Base-by-base conservation (phyloP, 164 flowering plant genomes). In the Litsea cubeba region DNA sequence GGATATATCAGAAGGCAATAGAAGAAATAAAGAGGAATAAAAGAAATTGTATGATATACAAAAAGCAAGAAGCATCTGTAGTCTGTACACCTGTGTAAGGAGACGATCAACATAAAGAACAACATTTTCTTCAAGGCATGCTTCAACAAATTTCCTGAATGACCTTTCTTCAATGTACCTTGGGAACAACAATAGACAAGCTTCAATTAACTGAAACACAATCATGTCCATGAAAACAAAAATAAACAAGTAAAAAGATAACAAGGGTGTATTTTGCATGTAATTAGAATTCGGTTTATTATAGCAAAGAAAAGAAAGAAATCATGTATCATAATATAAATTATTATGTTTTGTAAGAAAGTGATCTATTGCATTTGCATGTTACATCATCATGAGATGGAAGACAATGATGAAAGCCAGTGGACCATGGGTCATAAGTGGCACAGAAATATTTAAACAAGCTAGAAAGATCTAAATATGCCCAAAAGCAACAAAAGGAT, bases 111-210 rank as follows among this genome's bases (percentile, higher is more conserved):
- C 97, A 80, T 96, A 96, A 35, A 91, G 85, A 74, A 96, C 91
- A 78, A 92, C 86, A 25, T 94, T 89, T 82, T 94, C 97, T 84
- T 96, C 99, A 76, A 94, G 82, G 81, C 97, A 96, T 72, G 97
- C 93, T 83, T 96, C 98, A 71, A 94, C 98, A 75, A 93, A 94
- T 80, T 94, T 88, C 83, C 93, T 82, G 81, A 96, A 96, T 58
- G 95, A 96, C 81, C 98, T 85, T 76, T 96, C 98, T 81, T 96
- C 99, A 78, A 94, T 88, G 82, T 89, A 96, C 90, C 99, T 96
- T 49, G 35, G 63, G 6, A 12, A 74, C 67, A 63, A 25, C 28
- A 8, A 14, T 63, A 24, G 26, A 8, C 28, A 63, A 10, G 66
- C 66, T 63, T 63, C 28, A 63, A 63, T 25, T 12, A 63, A 63